Evolutionary conservation across 169 alveolate genomes (phyloP).

Genomic region (Perkinsus olseni): DNA sequence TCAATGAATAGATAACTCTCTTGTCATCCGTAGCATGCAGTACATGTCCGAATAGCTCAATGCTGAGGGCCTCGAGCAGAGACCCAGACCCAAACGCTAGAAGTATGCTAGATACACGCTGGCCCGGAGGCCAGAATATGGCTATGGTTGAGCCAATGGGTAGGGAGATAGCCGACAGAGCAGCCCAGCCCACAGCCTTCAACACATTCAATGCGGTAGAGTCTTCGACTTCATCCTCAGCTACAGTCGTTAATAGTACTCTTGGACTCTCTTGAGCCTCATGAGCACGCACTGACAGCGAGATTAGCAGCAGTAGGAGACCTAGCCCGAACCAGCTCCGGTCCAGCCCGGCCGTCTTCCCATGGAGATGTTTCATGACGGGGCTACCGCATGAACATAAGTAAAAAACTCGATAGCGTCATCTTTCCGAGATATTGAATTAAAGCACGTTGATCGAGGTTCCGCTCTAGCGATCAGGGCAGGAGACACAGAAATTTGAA

Average conservation of each 20-base stretch:
- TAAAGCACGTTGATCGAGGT: no score
- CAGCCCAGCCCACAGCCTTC: background rate
- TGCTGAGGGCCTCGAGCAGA: background rate
- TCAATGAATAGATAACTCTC: background rate
- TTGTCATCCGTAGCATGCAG: background rate
- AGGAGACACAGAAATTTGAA: no score
- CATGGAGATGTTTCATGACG: no score
- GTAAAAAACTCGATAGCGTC: no score
- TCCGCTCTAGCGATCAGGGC: no score
- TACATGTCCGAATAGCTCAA: slow-evolving; percentile 6
- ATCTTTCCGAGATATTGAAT: no score
- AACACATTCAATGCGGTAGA: background rate
- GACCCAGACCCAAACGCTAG: slow-evolving; percentile 11
- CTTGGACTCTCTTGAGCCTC: background rate
- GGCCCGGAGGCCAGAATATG: background rate
- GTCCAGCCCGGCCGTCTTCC: no score
- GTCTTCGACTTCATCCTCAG: background rate
- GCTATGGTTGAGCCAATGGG: background rate
- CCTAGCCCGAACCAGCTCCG: background rate
- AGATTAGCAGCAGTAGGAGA: background rate
- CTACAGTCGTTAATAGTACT: background rate
- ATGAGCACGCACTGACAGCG: no score
- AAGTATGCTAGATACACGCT: background rate
- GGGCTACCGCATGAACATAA: no score
- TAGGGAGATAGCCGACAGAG: background rate